A percentile compares a stretch with the other conserved stretches of the same genome.
These are phyloP conservation scores for Beauveria sp. DNA, from an alignment of 2,329 filamentous ascomycete species.

Conservation along the genomic window DNA sequence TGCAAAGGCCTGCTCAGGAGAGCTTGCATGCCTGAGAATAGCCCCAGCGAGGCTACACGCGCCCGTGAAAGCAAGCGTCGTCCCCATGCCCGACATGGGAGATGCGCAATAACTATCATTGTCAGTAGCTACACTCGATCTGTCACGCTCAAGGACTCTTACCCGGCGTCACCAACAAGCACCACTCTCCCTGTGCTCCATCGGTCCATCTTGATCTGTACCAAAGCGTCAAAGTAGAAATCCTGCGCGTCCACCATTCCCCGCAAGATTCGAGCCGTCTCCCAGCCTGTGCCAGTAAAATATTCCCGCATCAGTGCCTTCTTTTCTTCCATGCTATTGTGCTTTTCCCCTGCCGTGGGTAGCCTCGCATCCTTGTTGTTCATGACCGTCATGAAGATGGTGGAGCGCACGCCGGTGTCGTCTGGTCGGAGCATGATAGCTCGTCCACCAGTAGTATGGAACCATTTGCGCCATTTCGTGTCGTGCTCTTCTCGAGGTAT, in stretches of 20 bases:
- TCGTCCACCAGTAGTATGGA: constrained; percentile 27
- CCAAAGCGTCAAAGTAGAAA: constrained; percentile 34
- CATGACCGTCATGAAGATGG: constrained; percentile 22
- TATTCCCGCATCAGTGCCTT: constrained; percentile 32
- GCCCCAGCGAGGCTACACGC: constrained; percentile 45
- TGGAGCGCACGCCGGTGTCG: background rate
- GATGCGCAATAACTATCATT: constrained; percentile 31
- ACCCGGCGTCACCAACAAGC: constrained; percentile 40
- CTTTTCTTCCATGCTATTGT: constrained; percentile 17
- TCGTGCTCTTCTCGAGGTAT: constrained; percentile 23
- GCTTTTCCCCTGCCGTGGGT: constrained; percentile 15
- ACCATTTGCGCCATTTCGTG: constrained; percentile 19
- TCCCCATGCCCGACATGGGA: constrained; percentile 40
- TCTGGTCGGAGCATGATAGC: constrained; percentile 25
- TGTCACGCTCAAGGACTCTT: background rate
- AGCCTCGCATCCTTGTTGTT: constrained; percentile 21
- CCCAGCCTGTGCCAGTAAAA: constrained; percentile 40
- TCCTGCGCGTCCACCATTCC: constrained; percentile 26
- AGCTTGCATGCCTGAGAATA: constrained; percentile 20
- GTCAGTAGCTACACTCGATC: background rate
- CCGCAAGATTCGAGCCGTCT: constrained; percentile 27
- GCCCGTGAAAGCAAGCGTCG: constrained; percentile 34
- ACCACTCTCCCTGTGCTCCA: constrained; percentile 28
- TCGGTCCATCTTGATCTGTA: constrained; percentile 29
- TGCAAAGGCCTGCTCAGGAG: constrained; percentile 23